Evolutionary conservation across 1,284 basidiomycete genomes (phyloP), one percentile per base, ranked within the genome.

Genomic region (Cryptococcus neoformans): DNA sequence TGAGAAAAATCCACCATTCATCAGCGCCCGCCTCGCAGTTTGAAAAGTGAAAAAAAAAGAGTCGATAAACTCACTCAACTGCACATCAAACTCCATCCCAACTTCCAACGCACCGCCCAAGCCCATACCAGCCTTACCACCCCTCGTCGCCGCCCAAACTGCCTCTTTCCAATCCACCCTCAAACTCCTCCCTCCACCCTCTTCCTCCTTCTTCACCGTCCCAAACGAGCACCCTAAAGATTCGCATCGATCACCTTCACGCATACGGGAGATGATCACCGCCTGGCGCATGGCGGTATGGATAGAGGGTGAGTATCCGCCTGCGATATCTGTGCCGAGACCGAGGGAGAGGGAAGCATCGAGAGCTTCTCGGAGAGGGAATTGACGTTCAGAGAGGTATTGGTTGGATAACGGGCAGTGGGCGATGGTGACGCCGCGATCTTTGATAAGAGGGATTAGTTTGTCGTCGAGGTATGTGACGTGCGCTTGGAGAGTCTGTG

Each of bases 381-480:
- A 88, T 0, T 86, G 84, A 55, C 83, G 80, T 8, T 85, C 83
- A 0, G 88, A 90, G 74, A 92, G 90, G 75, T 92, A 93, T 0
- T 83, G 82, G 67, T 92, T 92, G 0, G 89, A 91, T 10, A 92
- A 80, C 0, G 90, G 90, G 70, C 90, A 93, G 64, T 91, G 89
- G 0, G 90, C 89, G 28, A 92, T 80, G 1, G 87, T 81, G 0
- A 85, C 83, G 6, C 84, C 83, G 38, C 73, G 74, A 4, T 66
- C 64, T 1, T 80, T 78, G 9, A 92, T 77, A n/a, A 79, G 80
- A 0, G 75, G 65, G 12, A 90, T 79, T 34, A 84, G 80, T 0
- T 80, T 73, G 0, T 74, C 58, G 17, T 79, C 72, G 28, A 90
- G 81, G 74, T 87, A 90, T 1, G 90, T 92, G 74, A 90, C 92